A percentile compares a stretch with the other conserved stretches of the same genome.
These are phyloP conservation scores for Asterella californica DNA, from an alignment of 225 moss, liverwort and hornwort genomes.

Conservation along the genomic window DNA sequence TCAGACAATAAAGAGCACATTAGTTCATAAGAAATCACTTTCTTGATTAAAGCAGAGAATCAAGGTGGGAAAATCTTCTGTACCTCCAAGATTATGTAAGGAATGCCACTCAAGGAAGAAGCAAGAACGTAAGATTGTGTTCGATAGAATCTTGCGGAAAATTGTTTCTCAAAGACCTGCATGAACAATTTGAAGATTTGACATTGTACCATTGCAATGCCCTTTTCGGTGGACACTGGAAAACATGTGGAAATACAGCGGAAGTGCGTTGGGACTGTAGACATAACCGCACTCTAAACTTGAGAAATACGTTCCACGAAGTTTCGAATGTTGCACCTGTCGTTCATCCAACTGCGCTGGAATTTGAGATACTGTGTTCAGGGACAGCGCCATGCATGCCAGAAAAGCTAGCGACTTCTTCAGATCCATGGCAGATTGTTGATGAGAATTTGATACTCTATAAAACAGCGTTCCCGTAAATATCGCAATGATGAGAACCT, in stretches of 20 bases:
- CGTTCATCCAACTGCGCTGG: constrained; percentile 75
- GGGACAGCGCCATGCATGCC: constrained; percentile 78
- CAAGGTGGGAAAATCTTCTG: not conserved
- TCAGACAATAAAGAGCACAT: not conserved
- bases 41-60: not conserved
- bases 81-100: constrained; percentile 72
- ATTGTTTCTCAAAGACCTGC: constrained; percentile 88
- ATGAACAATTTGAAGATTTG: constrained; percentile 4
- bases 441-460: constrained; percentile 52
- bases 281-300: not conserved
- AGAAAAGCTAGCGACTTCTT: constrained; percentile 77
- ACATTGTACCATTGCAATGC: constrained; percentile 1
- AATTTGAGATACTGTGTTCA: constrained; percentile 80
- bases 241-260: not conserved
- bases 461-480: constrained; percentile 82
- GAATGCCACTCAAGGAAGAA: constrained; percentile 67
- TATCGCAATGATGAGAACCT: constrained; percentile 64
- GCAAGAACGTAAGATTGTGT: constrained; percentile 70
- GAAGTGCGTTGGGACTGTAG: not conserved
- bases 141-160: constrained; percentile 65
- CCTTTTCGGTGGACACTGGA: not conserved
- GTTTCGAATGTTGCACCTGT: constrained; percentile 41
- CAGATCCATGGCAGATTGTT: constrained; percentile 62
- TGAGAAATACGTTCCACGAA: not conserved
- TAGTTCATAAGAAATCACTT: too few relatives aligned